Conservation (phyloP, 2,329 filamentous ascomycete genomes). For the Fusarium metavorans region DNA sequence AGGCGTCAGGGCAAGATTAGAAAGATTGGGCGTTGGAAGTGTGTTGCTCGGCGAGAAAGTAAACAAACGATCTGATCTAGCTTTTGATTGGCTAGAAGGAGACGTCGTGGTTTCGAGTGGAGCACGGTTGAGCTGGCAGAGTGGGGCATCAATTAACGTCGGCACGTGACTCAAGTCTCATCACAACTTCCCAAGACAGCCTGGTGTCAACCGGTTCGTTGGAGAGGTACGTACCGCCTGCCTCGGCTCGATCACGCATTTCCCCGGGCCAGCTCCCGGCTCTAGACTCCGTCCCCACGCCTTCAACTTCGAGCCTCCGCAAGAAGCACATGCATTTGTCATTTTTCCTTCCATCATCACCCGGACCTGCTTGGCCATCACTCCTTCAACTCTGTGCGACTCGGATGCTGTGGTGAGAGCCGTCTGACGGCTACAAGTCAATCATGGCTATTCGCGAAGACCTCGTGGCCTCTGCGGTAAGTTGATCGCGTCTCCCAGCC, state of each 20-base stretch:
- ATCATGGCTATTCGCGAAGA: slow-evolving; percentile 93
- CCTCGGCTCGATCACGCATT: slow-evolving; percentile 49
- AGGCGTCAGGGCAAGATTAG: slow-evolving; percentile 28
- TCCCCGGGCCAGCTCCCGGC: slow-evolving; percentile 42
- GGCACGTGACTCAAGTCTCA: slow-evolving; percentile 25
- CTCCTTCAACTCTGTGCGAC: slow-evolving; percentile 13
- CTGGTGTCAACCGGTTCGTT: not conserved
- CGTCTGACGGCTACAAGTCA: slow-evolving; percentile 29
- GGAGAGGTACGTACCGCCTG: slow-evolving; percentile 36
- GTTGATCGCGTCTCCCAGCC: slow-evolving; percentile 37
- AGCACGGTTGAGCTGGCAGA: slow-evolving; percentile 27
- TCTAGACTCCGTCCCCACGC: slow-evolving; percentile 39
- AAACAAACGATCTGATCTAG: slow-evolving; percentile 51
- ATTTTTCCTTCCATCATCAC: slow-evolving; percentile 34
- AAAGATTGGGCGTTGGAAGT: slow-evolving; percentile 32
- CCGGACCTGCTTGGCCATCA: slow-evolving; percentile 8
- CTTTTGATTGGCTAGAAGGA: slow-evolving; percentile 44
- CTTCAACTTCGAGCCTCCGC: slow-evolving; percentile 27
- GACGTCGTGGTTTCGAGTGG: slow-evolving; percentile 12
- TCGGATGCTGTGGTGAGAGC: slow-evolving; percentile 42
- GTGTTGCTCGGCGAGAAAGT: slow-evolving; percentile 57
- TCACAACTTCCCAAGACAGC: not conserved
- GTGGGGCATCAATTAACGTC: not conserved
- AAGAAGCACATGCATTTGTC: slow-evolving; percentile 47
- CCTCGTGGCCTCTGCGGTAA: slow-evolving; percentile 83